Evolutionary conservation across 257 asterid species (phyloP).

Genomic region (Solanum habrochaites): DNA sequence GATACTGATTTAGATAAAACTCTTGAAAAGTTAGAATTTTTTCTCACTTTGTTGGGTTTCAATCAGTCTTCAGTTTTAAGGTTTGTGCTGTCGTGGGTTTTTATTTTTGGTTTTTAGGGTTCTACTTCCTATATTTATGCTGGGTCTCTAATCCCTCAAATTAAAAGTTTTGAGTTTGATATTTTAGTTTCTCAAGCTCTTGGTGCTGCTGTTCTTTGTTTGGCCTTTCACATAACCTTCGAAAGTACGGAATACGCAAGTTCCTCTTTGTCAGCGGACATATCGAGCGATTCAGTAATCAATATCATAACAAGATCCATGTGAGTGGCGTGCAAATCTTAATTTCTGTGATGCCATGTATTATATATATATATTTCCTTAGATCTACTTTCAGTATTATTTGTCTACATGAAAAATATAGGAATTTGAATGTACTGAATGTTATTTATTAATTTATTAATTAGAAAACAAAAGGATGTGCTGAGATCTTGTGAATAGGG

Average conservation of each 20-base stretch:
- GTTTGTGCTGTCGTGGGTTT: constrained; percentile 37
- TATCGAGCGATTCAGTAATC: constrained; percentile 45
- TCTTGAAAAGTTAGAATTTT: constrained; percentile 37
- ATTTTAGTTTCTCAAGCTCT: constrained; percentile 62
- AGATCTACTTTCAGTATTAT: neutral
- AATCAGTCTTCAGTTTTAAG: constrained; percentile 41
- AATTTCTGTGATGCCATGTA: neutral
- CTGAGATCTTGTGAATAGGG: no score
- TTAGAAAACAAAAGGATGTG: no score
- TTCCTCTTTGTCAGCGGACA: constrained; percentile 78
- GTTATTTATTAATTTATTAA: no score
- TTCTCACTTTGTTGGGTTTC: constrained; percentile 42
- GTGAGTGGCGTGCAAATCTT: constrained; percentile 25
- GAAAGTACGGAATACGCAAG: constrained; percentile 72
- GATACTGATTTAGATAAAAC: constrained; percentile 41
- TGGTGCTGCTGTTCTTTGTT: constrained; percentile 61
- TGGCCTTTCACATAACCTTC: constrained; percentile 62
- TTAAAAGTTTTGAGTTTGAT: constrained; percentile 59
- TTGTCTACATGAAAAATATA: no score
- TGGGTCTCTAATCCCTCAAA: constrained; percentile 62
- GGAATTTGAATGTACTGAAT: no score
- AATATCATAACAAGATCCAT: constrained; percentile 48
- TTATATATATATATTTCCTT: neutral
- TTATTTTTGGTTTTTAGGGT: constrained; percentile 42
- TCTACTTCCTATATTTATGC: constrained; percentile 38